Conservation (phyloP, 139 green algal species). For the Zygnema cylindricum region DNA sequence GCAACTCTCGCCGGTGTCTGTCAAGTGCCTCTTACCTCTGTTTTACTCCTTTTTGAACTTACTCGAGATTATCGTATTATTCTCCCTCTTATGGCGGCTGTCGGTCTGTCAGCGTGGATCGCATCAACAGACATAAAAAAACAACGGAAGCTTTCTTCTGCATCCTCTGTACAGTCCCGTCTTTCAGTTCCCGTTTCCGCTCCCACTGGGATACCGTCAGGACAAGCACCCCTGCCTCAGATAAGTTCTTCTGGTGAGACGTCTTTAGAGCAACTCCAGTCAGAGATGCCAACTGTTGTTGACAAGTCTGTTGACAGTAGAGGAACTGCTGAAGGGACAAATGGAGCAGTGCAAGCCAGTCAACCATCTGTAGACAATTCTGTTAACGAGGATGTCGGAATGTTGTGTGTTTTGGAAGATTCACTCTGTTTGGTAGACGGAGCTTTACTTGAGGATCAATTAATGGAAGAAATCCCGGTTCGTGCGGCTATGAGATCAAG, state of each 20-base stretch:
- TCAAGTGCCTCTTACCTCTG: constrained; percentile 68
- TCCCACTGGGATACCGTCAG: background rate
- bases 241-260: background rate
- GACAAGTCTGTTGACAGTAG: background rate
- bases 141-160: background rate
- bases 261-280: background rate
- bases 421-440: constrained; percentile 25
- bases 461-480: constrained; percentile 42
- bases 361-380: background rate
- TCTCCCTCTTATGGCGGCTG: constrained; percentile 77
- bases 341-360: background rate
- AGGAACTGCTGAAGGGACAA: background rate
- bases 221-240: background rate
- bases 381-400: constrained; percentile 28
- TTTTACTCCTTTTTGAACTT: constrained; percentile 81
- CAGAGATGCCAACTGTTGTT: background rate
- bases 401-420: constrained; percentile 14
- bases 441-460: constrained; percentile 34
- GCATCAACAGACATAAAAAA: constrained; percentile 18
- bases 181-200: background rate
- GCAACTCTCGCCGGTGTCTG: constrained; percentile 73
- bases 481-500: constrained; percentile 21
- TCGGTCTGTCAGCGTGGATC: constrained; percentile 65
- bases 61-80: constrained; percentile 82
- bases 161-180: background rate